Evolutionary conservation across 192 early-diverging fungal genomes (phyloP), one percentile per base, ranked within the genome.

Genomic region (Rhizophagus prolifer): DNA sequence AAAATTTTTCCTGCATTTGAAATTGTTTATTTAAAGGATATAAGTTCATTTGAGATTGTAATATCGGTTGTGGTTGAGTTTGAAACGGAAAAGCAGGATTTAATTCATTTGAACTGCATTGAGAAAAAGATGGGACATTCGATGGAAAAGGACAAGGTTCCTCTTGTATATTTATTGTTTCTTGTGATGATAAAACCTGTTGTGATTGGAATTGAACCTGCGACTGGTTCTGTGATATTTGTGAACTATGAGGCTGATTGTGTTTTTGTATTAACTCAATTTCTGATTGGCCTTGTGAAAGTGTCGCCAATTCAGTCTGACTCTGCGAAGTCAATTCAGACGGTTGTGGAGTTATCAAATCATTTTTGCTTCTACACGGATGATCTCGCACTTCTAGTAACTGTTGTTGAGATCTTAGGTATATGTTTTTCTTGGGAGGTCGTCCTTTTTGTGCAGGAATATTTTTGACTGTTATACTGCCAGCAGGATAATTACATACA

Each of bases 391-490:
- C 41, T 44, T 44, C 10, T 44, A 44, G 10, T 44, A 44, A 12
- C 41, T 44, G 41, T 2, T 44, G 50, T 54, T 54, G 25, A 23
- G n/a, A 28, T 12, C 6, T 21, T 46, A 21, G 10, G 2, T 34
- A n/a, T n/a, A 25, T 8, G 44, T 69, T 69, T 13, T 69, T 69
- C 21, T 69, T 69, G 6, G 36, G 4, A 10, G 66, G 66, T 44
- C 66, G 28, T 68, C 66, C 66, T 69, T 69, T 69, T 14, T 69
- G 67, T 12, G 30, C 41, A 44, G 67, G 67, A 44, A 69, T 69
- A 46, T 69, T 69, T 69, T 69, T 69, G 46, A 69, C 67, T 9
- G 41, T 23, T 44, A 69, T 44, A 25, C 10, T 69, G n/a, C 67
- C 67, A 34, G 67, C 67, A 21, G 67, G 67, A 34, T 69, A 69